A percentile compares a stretch with the other conserved stretches of the same genome.
Conservation (phyloP, 2,329 filamentous ascomycete genomes). For the Aspergillus sp. region DNA sequence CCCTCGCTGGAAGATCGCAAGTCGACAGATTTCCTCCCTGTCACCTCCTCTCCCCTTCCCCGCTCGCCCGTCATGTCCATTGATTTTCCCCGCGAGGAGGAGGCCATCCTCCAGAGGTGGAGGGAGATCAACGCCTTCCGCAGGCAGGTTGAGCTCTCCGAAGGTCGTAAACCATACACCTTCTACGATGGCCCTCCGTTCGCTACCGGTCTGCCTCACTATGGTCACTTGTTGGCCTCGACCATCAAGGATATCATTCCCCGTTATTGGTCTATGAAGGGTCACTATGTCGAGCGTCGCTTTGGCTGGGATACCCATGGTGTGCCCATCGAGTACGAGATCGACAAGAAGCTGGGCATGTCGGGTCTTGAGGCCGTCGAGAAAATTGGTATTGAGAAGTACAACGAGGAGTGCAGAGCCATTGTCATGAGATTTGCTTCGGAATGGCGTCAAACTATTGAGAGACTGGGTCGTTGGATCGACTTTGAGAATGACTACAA, state of each 20-base stretch:
- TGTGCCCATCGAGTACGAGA: conserved; percentile 93
- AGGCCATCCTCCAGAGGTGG: conserved; percentile 81
- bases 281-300: conserved; percentile 83
- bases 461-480: conserved; percentile 89
- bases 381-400: conserved; percentile 81
- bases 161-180: conserved; percentile 80
- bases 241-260: conserved; percentile 98
- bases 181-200: conserved; percentile 91
- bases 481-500: conserved; percentile 99
- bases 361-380: conserved; percentile 83
- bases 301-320: conserved; percentile 98
- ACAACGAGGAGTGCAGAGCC: conserved; percentile 86
- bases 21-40: neutral
- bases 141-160: conserved; percentile 81
- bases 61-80: conserved; percentile 67
- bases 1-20: conserved; percentile 19
- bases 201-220: conserved; percentile 69
- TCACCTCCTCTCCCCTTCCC: neutral
- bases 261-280: conserved; percentile 96
- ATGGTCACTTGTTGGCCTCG: conserved; percentile 79
- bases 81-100: conserved; percentile 90
- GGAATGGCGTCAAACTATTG: conserved; percentile 87
- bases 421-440: conserved; percentile 89
- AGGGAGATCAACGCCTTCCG: conserved; percentile 89
- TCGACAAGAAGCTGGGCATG: conserved; percentile 92